phyloP scores from a whole-genome alignment of 2,329 filamentous ascomycete species.

The Macrophomina tecta region DNA sequence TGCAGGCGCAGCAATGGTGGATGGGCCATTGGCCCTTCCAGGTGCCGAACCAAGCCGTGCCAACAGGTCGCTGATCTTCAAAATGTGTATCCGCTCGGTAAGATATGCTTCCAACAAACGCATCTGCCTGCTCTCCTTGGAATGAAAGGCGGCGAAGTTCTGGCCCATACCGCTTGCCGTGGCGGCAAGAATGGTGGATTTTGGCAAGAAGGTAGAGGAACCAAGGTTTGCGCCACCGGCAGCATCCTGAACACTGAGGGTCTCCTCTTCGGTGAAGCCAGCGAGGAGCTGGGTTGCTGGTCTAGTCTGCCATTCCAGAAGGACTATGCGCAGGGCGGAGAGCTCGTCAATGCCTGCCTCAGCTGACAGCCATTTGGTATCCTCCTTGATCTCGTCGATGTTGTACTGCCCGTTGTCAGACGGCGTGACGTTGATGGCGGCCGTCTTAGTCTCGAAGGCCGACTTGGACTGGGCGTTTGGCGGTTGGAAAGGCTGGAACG shows the following conservation, averaged over 20 bases:
- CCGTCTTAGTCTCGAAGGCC: conserved; percentile 82
- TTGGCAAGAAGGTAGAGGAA: conserved; percentile 54
- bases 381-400: conserved; percentile 79
- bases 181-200: conserved; percentile 50
- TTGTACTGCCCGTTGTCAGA: conserved; percentile 71
- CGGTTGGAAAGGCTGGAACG: conserved; percentile 70
- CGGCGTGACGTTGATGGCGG: conserved; percentile 82
- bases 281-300: conserved; percentile 74
- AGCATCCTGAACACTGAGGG: conserved; percentile 75
- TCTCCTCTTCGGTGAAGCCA: conserved; percentile 78
- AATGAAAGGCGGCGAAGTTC: conserved; percentile 58
- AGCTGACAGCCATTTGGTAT: conserved; percentile 85
- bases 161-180: conserved; percentile 33
- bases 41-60: conserved; percentile 40
- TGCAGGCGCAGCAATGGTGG: conserved; percentile 37
- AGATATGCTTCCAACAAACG: conserved; percentile 76
- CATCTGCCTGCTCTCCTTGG: conserved; percentile 65
- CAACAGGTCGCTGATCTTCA: conserved; percentile 45
- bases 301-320: conserved; percentile 84
- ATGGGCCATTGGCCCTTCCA: conserved; percentile 10
- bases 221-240: conserved; percentile 68
- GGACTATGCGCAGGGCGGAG: conserved; percentile 77
- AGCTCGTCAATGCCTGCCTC: conserved; percentile 80
- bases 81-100: conserved; percentile 67
- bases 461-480: conserved; percentile 69